Conservation (phyloP, 495 filamentous ascomycete genomes). For the Penicillium cinerascens region DNA sequence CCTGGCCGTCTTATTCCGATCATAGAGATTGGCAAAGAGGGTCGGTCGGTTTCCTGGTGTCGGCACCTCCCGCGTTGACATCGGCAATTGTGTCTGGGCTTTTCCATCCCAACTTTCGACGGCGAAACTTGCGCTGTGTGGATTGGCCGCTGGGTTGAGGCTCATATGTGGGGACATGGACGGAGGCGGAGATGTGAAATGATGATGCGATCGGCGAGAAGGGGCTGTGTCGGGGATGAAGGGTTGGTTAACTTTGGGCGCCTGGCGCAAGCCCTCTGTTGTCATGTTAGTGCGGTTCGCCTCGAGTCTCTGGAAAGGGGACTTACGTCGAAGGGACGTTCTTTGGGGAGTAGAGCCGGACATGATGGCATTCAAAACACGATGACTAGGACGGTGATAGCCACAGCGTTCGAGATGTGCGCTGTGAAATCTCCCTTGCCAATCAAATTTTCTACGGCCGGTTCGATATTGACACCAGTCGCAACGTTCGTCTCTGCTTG, state of each 20-base stretch:
- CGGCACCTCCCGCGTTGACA: slow-evolving; percentile 42
- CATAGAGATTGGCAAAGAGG: slow-evolving; percentile 27
- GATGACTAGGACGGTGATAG: neutral
- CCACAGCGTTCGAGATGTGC: neutral
- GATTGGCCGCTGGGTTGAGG: slow-evolving; percentile 31
- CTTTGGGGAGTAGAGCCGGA: slow-evolving; percentile 25
- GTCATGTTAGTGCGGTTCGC: slow-evolving; percentile 12
- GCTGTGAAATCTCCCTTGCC: slow-evolving; percentile 2
- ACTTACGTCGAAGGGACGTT: slow-evolving; percentile 28
- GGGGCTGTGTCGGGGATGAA: slow-evolving; percentile 46
- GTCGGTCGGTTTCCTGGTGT: slow-evolving; percentile 44
- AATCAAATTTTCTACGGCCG: neutral
- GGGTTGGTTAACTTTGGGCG: slow-evolving; percentile 45
- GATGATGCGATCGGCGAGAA: slow-evolving; percentile 36
- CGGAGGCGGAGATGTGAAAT: slow-evolving; percentile 35
- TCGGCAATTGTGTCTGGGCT: slow-evolving; percentile 34
- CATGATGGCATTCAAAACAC: slow-evolving; percentile 13
- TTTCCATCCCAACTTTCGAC: slow-evolving; percentile 40
- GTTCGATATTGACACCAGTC: neutral
- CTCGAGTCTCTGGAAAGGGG: neutral
- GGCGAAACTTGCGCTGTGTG: slow-evolving; percentile 25
- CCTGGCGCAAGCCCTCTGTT: slow-evolving; percentile 46
- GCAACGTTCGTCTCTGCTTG: neutral
- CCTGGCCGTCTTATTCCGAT: slow-evolving; percentile 29
- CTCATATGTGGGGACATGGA: slow-evolving; percentile 21